Evolutionary conservation across 2,329 filamentous ascomycete species (phyloP).

Genomic region (Colletotrichum endophyticum): DNA sequence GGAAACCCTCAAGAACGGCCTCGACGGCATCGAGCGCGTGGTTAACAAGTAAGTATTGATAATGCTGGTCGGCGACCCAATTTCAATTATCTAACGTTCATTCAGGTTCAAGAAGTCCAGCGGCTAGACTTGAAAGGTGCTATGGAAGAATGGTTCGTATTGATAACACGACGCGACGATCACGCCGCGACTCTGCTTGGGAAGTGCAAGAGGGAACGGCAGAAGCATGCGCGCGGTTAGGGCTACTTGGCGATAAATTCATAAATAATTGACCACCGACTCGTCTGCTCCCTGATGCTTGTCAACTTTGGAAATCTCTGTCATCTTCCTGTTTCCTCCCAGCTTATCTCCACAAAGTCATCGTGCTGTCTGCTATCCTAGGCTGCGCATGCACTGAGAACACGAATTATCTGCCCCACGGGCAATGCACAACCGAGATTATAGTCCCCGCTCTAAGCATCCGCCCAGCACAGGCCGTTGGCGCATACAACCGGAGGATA

Average conservation of each 20-base stretch:
- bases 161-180: neutral
- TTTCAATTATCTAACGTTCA: neutral
- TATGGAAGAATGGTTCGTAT: neutral
- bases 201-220: neutral
- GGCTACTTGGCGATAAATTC: neutral
- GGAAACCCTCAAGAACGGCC: slow-evolving; percentile 77
- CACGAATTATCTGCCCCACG: neutral
- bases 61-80: neutral
- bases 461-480: neutral
- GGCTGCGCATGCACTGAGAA: neutral
- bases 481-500: neutral
- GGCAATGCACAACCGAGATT: neutral
- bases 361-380: neutral
- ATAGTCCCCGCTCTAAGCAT: neutral
- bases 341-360: neutral
- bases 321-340: neutral
- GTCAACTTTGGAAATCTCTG: neutral
- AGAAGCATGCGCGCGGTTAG: neutral
- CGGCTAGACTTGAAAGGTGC: neutral
- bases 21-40: slow-evolving; percentile 85
- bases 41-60: slow-evolving; percentile 67
- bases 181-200: neutral
- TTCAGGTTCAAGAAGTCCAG: neutral
- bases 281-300: neutral
- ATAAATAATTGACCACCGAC: neutral